These are phyloP conservation scores for Cercospora nicotianae DNA, from an alignment of 2,329 filamentous ascomycete genomes.

Conservation along the genomic window DNA sequence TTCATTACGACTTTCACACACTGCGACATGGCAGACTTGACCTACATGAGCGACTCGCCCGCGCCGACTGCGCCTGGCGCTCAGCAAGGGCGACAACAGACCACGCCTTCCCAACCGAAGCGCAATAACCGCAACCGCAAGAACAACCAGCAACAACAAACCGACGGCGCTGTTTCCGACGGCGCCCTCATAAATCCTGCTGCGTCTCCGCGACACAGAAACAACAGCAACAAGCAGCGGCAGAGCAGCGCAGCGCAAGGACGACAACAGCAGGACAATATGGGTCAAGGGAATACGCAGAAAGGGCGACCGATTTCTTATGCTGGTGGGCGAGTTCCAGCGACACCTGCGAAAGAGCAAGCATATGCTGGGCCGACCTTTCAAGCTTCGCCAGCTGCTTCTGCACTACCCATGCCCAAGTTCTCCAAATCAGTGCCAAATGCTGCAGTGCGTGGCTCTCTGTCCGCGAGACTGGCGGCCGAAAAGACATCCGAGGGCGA, in stretches of 20 bases:
- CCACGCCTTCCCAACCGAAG: conserved; percentile 28
- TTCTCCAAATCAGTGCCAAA: conserved; percentile 77
- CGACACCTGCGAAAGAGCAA: conserved; percentile 47
- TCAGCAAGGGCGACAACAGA: conserved; percentile 20
- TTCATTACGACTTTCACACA: conserved; percentile 10
- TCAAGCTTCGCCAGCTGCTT: conserved; percentile 89
- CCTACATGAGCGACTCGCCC: conserved; percentile 19
- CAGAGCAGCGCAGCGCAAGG: conserved; percentile 21
- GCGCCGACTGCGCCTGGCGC: conserved; percentile 18
- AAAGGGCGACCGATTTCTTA: conserved; percentile 42
- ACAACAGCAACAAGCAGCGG: conserved; percentile 28
- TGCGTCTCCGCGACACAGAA: conserved; percentile 28
- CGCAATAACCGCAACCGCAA: conserved; percentile 38
- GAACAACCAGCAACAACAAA: conserved; percentile 28
- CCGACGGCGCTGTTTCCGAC: conserved; percentile 34
- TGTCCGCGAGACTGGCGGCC: conserved; percentile 48
- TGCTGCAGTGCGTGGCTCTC: conserved; percentile 52
- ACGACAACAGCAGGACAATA: conserved; percentile 23
- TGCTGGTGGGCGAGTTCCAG: conserved; percentile 43
- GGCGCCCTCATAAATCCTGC: conserved; percentile 28
- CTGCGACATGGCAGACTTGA: conserved; percentile 22
- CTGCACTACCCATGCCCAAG: conserved; percentile 83
- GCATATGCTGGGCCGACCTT: conserved; percentile 93
- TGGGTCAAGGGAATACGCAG: conserved; percentile 26
- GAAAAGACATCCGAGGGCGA: conserved; percentile 49